These are phyloP conservation scores for Pichia nanzhaoensis DNA, from an alignment of 805 yeast species.

Conservation along the genomic window DNA sequence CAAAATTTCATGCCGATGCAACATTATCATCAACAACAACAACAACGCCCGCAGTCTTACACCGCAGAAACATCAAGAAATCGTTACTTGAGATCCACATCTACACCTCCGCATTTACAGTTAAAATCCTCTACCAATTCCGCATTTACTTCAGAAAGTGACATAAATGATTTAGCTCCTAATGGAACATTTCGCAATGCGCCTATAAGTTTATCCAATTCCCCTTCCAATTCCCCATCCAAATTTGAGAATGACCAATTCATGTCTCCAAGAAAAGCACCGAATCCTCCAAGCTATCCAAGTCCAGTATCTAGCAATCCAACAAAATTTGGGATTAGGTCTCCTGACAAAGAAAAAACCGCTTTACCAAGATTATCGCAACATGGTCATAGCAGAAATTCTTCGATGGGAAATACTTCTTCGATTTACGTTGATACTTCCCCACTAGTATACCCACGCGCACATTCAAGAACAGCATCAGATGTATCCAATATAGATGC, in stretches of 20 bases:
- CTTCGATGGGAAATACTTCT: constrained; percentile 22
- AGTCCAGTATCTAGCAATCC: constrained; percentile 23
- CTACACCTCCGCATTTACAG: constrained; percentile 8
- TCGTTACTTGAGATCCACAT: background rate
- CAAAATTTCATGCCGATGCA: background rate
- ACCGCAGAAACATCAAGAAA: background rate
- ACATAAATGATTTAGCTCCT: background rate
- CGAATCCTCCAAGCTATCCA: constrained; percentile 49
- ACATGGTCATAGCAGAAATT: constrained; percentile 21
- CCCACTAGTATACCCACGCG: constrained; percentile 2
- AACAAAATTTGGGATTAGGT: constrained; percentile 21
- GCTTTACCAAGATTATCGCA: background rate
- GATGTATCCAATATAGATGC: constrained; percentile 1
- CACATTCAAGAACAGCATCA: constrained; percentile 6
- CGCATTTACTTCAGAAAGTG: background rate
- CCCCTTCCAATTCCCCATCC: background rate
- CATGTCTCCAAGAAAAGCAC: constrained; percentile 67
- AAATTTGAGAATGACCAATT: constrained; percentile 26
- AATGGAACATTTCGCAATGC: background rate
- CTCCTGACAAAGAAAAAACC: constrained; percentile 10
- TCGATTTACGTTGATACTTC: constrained; percentile 39
- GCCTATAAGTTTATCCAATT: background rate
- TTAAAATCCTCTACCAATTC: background rate
- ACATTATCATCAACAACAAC: too few relatives aligned
- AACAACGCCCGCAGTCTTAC: constrained; percentile 17